Evolutionary conservation across 2,329 filamentous ascomycete species (phyloP), one percentile per base, ranked within the genome.

Genomic region (Botrytis paeoniae): DNA sequence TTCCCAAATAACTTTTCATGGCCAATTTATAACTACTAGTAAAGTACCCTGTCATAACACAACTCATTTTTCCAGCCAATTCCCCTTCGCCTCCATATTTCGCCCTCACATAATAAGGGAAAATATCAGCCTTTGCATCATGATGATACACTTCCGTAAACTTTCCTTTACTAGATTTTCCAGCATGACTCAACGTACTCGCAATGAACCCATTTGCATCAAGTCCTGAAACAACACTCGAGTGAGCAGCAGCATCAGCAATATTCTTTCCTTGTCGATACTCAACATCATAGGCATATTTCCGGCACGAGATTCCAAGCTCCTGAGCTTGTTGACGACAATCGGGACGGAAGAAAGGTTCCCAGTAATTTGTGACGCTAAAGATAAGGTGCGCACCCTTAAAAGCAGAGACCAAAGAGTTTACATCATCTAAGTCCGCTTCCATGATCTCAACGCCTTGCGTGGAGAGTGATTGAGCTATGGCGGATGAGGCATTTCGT

Each of bases 261-360:
- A 89, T 86, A 73, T 89, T 89, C 74, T 83, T 85, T 0, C 87
- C 87, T 70, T 89, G 85, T 22, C 81, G 81, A 12, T 83, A 78
- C 79, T 89, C 88, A 3, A 84, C 79, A 0, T 86, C 81, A 74
- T 85, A 86, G 0, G 54, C 61, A 37, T 45, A 73, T 32, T 73
- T 70, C 74, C 1, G 79, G 76, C 4, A 79, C 79, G 10, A 79
- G 78, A 73, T 82, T 77, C 22, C 81, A 76, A 22, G 80, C 76
- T 61, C 80, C 79, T 72, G 77, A 77, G 10, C 81, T 74, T 51
- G 82, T 1, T 43, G 20, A n/a, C 73, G 73, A 3, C 32, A 43
- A 3, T 62, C 41, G n/a, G 72, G 51, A 32, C 20, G 25, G 66
- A 70, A 71, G 54, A 76, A 73, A 2, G 69, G 35, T n/a, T 72